Evolutionary conservation across 1,139 yeast genomes (phyloP).

Genomic region (Saccharomyces hybrid): DNA sequence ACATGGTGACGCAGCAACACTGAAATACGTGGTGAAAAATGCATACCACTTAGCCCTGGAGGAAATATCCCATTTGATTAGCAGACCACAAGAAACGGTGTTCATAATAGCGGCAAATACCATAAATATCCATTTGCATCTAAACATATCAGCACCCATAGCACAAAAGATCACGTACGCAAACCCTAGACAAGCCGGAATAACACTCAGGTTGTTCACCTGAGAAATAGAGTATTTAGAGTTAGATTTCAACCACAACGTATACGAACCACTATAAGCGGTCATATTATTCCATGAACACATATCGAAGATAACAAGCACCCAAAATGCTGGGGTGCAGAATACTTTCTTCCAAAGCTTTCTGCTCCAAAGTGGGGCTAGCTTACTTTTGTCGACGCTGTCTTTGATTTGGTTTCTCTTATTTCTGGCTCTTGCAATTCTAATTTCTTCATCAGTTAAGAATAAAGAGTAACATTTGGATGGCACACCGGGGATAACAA

Average conservation of each 20-base stretch:
- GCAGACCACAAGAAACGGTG: slow-evolving; percentile 38
- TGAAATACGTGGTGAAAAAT: slow-evolving; percentile 31
- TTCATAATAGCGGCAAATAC: slow-evolving; percentile 46
- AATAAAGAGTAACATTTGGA: slow-evolving; percentile 45
- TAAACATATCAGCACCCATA: slow-evolving; percentile 32
- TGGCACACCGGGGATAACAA: slow-evolving; percentile 62
- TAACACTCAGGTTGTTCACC: slow-evolving; percentile 32
- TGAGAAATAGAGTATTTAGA: slow-evolving; percentile 27
- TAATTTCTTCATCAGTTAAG: slow-evolving; percentile 56
- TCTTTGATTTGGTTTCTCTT: slow-evolving; percentile 32
- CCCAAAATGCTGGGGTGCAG: slow-evolving; percentile 30
- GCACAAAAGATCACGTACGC: slow-evolving; percentile 31
- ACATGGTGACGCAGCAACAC: slow-evolving; percentile 34
- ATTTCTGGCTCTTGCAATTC: slow-evolving; percentile 53
- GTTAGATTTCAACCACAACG: slow-evolving; percentile 34
- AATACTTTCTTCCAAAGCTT: slow-evolving; percentile 31
- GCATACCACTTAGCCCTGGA: slow-evolving; percentile 34
- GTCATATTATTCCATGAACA: slow-evolving; percentile 35
- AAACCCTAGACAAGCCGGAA: slow-evolving; percentile 35
- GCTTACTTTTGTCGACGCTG: slow-evolving; percentile 17
- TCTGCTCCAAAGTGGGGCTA: slow-evolving; percentile 24
- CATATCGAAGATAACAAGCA: slow-evolving; percentile 29
- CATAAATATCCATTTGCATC: slow-evolving; percentile 36
- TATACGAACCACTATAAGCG: slow-evolving; percentile 34
- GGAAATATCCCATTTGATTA: slow-evolving; percentile 41